Percentiles rank a stretch among this genome's conserved stretches.
Evolutionary conservation across 73 alveolate genomes (phyloP).

Genomic region (Paramecium sexaurelia): DNA sequence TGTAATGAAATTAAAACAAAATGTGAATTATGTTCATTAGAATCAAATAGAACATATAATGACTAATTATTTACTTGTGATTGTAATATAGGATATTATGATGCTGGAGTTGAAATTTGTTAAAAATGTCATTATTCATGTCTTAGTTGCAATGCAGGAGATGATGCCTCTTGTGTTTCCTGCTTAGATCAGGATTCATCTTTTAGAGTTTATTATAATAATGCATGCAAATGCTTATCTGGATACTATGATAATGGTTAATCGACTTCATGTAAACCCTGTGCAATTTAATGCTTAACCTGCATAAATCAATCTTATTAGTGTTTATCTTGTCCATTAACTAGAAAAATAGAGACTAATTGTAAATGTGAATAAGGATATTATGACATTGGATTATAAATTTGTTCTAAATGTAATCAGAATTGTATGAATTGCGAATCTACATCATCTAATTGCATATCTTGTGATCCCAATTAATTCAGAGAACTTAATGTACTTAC

Average conservation of each 20-base stretch:
- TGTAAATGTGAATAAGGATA: not conserved
- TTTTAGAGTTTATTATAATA: not conserved
- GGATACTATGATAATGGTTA: not conserved
- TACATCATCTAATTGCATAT: not conserved
- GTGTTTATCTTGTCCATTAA: not conserved
- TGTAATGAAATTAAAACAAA: not conserved
- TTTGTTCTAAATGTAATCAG: not conserved
- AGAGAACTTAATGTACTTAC: not conserved
- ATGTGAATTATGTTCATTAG: not conserved
- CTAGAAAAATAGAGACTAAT: not conserved
- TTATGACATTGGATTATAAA: not conserved
- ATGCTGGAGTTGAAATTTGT: not conserved
- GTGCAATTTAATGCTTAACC: not conserved
- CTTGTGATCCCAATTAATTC: not conserved
- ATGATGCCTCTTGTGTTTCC: not conserved
- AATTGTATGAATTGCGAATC: not conserved
- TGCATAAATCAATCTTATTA: not conserved
- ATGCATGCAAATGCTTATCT: not conserved
- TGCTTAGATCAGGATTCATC: not conserved
- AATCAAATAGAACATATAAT: not conserved
- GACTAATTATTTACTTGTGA: not conserved
- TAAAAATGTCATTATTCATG: not conserved
- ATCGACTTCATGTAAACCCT: not conserved
- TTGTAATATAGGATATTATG: not conserved
- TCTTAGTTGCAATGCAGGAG: not conserved